Base-by-base conservation (phyloP, 345 rosid species). In the Arabidopsis arenosa region DNA sequence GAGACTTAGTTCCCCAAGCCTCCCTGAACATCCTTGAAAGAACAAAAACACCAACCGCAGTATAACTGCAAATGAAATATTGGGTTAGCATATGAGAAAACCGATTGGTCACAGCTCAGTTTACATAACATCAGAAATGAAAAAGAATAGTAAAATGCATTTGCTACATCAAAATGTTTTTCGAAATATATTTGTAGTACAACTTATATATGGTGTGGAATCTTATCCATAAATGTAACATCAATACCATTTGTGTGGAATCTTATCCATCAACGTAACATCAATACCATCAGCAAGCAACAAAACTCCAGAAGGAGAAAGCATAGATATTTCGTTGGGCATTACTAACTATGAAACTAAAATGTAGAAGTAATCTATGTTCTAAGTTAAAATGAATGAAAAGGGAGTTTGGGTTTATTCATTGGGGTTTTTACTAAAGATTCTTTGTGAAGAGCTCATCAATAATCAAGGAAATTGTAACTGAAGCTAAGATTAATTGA, bases 41-140 rank as follows among this genome's bases (percentile, higher is more conserved):
- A 66, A 95, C 97, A 86, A 90, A 95, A 73, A 92, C 97, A 72
- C 97, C 99, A 68, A 95, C 99, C 41, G 97, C 97, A 26, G 99
- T 95, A 79, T 89, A 95, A 75, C 99, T 92, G 74, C 72, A 82
- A 66, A 33, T 21, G 43, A 74, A 61, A 65, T 15, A 52, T 48
- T 55, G 55, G 18, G 48, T 44, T 44, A 67, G 45, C 35, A 39
- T 54, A 35, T 21, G 54, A 47, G 37, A 74, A n/a, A 73, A 41
- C 66, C 47, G 6, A 17, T 45, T 10, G 53, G 57, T 5, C 32
- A 18, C 14, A 41, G 43, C 63, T 52, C 82, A 68, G 11, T 15
- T 61, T 18, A 70, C 66, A 58, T 14, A 35, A 37, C 30, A 69
- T 41, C 72, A 43, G 52, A 55, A 69, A 54, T 52, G 61, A 35